Percentiles rank a stretch among this genome's conserved stretches.
Conservation (phyloP, 2,329 filamentous ascomycete species). For the Cytospora paraplurivora region DNA sequence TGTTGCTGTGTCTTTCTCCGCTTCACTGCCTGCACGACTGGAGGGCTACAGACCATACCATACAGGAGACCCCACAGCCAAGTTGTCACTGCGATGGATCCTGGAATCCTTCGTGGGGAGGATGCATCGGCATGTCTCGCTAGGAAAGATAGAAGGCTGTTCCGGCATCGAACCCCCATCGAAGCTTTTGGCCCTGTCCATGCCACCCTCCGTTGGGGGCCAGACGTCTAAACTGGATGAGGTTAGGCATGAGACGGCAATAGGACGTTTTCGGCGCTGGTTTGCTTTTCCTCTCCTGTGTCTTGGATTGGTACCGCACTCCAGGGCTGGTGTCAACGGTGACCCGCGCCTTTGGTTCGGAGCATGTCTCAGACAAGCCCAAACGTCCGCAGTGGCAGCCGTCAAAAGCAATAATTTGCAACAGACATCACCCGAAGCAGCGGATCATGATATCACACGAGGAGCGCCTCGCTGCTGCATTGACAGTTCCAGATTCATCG, state of each 20-base stretch:
- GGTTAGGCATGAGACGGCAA: constrained; percentile 14
- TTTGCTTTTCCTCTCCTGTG: constrained; percentile 14
- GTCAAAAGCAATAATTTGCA: constrained; percentile 5
- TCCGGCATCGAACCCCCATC: constrained; percentile 21
- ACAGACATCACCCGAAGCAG: constrained; percentile 2
- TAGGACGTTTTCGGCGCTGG: constrained; percentile 1
- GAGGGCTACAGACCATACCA: constrained; percentile 17
- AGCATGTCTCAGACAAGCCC: constrained; percentile 16
- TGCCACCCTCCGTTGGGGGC: constrained; percentile 12
- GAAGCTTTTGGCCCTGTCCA: constrained; percentile 14
- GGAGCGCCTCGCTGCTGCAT: constrained; percentile 11
- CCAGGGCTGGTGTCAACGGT: constrained; percentile 6
- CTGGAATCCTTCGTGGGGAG: constrained; percentile 20
- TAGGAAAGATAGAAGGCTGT: constrained; percentile 10
- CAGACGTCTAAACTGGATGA: constrained; percentile 11
- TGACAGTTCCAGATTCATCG: not conserved
- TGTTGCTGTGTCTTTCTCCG: constrained; percentile 8
- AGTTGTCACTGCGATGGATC: constrained; percentile 3
- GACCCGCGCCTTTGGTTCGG: constrained; percentile 16
- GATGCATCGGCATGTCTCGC: constrained; percentile 16
- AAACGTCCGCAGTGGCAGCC: constrained; percentile 2
- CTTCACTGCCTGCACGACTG: constrained; percentile 14
- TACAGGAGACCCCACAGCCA: constrained; percentile 16
- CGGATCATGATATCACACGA: constrained; percentile 8
- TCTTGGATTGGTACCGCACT: constrained; percentile 24